Percentiles rank a stretch among this genome's conserved stretches.
Evolutionary conservation across 1,139 yeast species (phyloP).

Genomic region (Geotrichum carabidarum): DNA sequence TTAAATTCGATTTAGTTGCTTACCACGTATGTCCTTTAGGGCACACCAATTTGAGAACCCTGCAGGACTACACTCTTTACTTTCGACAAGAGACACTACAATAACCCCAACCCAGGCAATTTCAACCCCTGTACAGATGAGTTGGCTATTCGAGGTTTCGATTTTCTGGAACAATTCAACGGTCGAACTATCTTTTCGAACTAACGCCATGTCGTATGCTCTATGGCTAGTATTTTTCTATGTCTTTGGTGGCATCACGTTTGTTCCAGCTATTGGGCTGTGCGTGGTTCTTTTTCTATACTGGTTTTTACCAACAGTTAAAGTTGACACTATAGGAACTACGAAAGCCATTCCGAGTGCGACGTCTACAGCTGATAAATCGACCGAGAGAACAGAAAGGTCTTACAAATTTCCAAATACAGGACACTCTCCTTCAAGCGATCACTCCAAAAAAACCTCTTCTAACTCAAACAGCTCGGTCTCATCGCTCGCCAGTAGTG

Average conservation of each 20-base stretch:
- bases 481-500: conserved; percentile 2
- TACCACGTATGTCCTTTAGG: too few relatives aligned
- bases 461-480: not conserved
- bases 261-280: conserved; percentile 53
- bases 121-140: too few relatives aligned
- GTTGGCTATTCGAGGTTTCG: too few relatives aligned
- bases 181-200: not conserved
- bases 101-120: too few relatives aligned
- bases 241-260: conserved; percentile 73
- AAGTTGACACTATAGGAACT: too few relatives aligned
- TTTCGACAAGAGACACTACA: too few relatives aligned
- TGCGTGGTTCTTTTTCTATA: conserved; percentile 35
- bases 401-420: not conserved
- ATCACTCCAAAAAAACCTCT: not conserved
- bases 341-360: not conserved
- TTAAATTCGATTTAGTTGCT: too few relatives aligned
- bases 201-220: conserved; percentile 5
- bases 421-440: not conserved
- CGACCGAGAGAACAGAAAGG: not conserved
- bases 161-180: too few relatives aligned
- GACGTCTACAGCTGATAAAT: not conserved
- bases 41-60: too few relatives aligned
- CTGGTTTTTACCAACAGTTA: conserved; percentile 38
- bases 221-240: conserved; percentile 41
- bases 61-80: too few relatives aligned